phyloP scores from a whole-genome alignment of 2,329 filamentous ascomycete species.

The Onygenales sp. region DNA sequence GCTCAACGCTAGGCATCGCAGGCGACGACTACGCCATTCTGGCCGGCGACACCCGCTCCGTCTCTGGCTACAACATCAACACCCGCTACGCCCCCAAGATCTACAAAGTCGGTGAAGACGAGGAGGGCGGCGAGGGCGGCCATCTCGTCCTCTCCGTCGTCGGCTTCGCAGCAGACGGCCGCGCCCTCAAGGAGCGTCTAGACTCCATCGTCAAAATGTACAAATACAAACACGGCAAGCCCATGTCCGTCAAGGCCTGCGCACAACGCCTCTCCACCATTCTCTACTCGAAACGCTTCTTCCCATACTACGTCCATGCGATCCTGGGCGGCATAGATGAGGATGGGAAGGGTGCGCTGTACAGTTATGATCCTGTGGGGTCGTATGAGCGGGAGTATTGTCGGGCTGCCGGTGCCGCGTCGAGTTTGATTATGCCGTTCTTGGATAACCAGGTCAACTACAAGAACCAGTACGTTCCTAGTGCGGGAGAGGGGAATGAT shows the following conservation, averaged over 20 bases:
- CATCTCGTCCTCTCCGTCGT: constrained; percentile 87
- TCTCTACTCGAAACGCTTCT: constrained; percentile 95
- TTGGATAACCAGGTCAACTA: constrained; percentile 99
- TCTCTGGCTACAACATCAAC: constrained; percentile 98
- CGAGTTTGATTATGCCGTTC: constrained; percentile 97
- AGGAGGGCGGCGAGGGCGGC: constrained; percentile 72
- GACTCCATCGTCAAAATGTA: constrained; percentile 98
- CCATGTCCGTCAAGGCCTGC: constrained; percentile 88
- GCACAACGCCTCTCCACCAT: constrained; percentile 92
- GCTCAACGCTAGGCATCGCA: constrained; percentile 88
- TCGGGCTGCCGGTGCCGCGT: constrained; percentile 82
- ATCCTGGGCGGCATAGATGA: constrained; percentile 93
- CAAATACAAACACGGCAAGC: constrained; percentile 94
- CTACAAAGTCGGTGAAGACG: constrained; percentile 91
- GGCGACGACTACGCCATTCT: constrained; percentile 93
- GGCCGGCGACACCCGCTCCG: constrained; percentile 92
- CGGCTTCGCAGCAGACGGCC: constrained; percentile 89
- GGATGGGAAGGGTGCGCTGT: constrained; percentile 85
- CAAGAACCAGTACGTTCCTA: constrained; percentile 95
- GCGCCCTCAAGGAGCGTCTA: constrained; percentile 85
- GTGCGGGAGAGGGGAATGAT: constrained; percentile 72
- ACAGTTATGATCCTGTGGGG: constrained; percentile 95
- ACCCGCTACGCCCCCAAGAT: constrained; percentile 90
- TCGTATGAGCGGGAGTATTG: constrained; percentile 97
- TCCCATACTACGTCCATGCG: constrained; percentile 94